Evolutionary conservation across 1,284 basidiomycete genomes (phyloP), one percentile per base, ranked within the genome.

Genomic region (Cutaneotrichosporon spelunceum): DNA sequence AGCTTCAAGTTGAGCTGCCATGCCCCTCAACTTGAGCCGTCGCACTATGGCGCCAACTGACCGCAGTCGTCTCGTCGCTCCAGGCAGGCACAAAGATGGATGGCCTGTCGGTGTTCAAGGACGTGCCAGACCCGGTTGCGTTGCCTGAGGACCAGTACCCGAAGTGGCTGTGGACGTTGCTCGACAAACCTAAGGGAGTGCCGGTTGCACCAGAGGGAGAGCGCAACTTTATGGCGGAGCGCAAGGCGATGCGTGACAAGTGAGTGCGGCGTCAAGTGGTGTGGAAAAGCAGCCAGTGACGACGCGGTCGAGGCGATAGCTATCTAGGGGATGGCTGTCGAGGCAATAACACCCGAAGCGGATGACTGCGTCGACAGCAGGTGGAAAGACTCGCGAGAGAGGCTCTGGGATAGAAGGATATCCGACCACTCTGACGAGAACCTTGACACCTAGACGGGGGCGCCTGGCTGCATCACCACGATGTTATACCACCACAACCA

Each of bases 111-210:
- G 91, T 91, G 71, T 82, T 91, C 56, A 96, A 96, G 78, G 88
- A 86, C 66, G 88, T 93, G 72, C 81, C 85, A 0, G 88, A 90
- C 39, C 87, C 95, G 3, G 78, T 93, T 13, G 91, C 93, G 1
- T 79, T 85, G 13, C 82, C 88, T 3, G 93, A 97, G 78, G 86
- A 89, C 42, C 86, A 88, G 70, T 96, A 97, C 77, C 93, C 93
- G 1, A 75, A 84, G 4, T 96, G 93, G 93, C 78, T 97, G 49
- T 97, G 93, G 91, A 87, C 83, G 24, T 75, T 93, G 48, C 79
- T 91, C 39, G 75, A 73, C 33, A 65, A 69, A 53, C 64, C 66
- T 16, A 65, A 53, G 61, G 57, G 64, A n/a, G 47, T 59, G 27
- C 42, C 67, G 26, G 27, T 60, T 59, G 56, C 56, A 29, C 50